phyloP scores from a whole-genome alignment of 2,329 filamentous ascomycete genomes.

The Zymoseptoria pseudotritici region DNA sequence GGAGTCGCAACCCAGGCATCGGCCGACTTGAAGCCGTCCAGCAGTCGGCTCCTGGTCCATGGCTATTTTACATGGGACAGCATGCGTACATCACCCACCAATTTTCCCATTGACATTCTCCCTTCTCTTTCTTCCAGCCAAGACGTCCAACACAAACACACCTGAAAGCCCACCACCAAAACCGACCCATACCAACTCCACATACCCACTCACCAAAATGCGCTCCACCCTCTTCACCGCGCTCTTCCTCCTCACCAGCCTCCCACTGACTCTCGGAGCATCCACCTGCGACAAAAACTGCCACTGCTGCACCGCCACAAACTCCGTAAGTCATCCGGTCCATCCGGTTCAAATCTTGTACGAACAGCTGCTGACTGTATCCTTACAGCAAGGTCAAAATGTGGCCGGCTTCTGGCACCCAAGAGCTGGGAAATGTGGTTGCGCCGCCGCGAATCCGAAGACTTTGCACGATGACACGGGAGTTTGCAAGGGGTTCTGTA shows the following conservation, averaged over 20 bases:
- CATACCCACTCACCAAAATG: no score
- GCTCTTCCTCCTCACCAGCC: background rate
- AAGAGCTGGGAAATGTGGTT: background rate
- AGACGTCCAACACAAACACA: no score
- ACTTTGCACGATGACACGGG: background rate
- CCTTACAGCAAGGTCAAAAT: background rate
- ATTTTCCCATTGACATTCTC: no score
- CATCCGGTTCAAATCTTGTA: no score
- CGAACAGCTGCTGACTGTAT: no score
- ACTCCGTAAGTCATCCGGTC: background rate
- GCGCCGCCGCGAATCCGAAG: background rate
- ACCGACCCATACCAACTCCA: no score
- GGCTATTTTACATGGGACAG: no score
- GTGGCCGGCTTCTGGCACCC: background rate
- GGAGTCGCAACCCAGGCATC: no score
- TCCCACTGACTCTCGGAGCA: background rate
- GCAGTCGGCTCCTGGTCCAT: no score
- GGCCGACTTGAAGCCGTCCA: no score
- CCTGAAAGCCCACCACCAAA: background rate
- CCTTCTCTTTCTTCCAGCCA: no score
- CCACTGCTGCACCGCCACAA: background rate
- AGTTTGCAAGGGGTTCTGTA: background rate
- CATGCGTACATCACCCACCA: no score
- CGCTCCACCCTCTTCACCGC: background rate
- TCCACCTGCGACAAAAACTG: background rate